phyloP scores from a whole-genome alignment of 169 alveolate genomes.

The Toxoplasma gondii region DNA sequence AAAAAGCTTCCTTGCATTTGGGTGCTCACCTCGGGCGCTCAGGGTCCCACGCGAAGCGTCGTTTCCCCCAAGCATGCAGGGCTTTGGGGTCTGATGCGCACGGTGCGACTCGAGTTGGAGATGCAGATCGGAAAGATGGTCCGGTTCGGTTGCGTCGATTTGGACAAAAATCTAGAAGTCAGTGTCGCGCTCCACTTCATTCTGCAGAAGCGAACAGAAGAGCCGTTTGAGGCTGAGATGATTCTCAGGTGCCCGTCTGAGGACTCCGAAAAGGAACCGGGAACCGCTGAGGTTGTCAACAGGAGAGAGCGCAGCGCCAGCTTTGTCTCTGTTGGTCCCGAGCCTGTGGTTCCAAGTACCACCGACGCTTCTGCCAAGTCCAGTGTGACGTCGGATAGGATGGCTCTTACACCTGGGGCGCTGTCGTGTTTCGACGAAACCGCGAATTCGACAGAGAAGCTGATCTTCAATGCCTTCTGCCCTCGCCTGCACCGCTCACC shows the following conservation, averaged over 20 bases:
- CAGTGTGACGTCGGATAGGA: neutral
- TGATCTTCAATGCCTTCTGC: neutral
- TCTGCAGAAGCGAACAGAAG: constrained; percentile 11
- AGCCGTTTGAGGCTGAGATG: constrained; percentile 50
- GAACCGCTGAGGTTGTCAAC: neutral
- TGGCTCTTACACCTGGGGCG: neutral
- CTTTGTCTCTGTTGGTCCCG: neutral
- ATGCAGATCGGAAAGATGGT: constrained; percentile 9
- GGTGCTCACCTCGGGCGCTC: constrained; percentile 45
- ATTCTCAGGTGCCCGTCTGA: neutral
- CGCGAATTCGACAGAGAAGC: neutral
- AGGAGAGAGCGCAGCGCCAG: neutral
- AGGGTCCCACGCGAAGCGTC: constrained; percentile 23
- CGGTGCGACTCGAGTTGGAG: constrained; percentile 67
- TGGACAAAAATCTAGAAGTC: constrained; percentile 8
- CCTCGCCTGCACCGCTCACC: constrained; percentile 43
- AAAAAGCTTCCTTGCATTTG: neutral
- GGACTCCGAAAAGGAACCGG: neutral
- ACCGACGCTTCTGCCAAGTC: constrained; percentile 27
- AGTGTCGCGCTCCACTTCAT: neutral
- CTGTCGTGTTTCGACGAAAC: neutral
- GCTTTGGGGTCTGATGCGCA: constrained; percentile 70
- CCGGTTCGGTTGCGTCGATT: constrained; percentile 48
- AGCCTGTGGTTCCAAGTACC: neutral
- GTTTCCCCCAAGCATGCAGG: constrained; percentile 64